Percentiles rank a stretch among this genome's conserved stretches.
Conservation (phyloP, 2,329 filamentous ascomycete genomes). For the Calonectria fujianensis region DNA sequence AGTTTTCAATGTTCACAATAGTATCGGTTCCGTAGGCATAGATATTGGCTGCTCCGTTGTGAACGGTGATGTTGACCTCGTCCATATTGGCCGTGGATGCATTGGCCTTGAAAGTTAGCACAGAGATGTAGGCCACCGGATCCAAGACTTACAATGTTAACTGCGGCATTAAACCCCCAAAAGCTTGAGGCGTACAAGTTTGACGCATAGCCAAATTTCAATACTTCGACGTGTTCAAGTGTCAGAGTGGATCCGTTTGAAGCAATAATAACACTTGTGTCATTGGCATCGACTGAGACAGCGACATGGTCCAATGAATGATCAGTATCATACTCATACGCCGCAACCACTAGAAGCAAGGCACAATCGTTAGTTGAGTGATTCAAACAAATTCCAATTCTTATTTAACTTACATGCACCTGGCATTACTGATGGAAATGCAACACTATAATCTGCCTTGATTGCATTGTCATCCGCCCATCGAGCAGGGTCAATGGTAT, state of each 20-base stretch:
- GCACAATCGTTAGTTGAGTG: neutral
- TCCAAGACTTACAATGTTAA: neutral
- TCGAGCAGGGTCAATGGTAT: neutral
- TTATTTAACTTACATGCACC: neutral
- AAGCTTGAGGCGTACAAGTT: conserved; percentile 13
- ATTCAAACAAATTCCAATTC: neutral
- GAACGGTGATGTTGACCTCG: conserved; percentile 22
- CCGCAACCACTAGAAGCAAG: neutral
- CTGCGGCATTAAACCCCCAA: conserved; percentile 18
- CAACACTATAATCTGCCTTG: neutral
- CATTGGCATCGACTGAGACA: conserved; percentile 4
- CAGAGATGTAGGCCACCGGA: neutral
- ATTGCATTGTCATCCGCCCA: conserved; percentile 22
- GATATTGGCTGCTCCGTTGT: conserved; percentile 29
- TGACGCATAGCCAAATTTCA: conserved; percentile 19
- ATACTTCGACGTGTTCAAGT: neutral
- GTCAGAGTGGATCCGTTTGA: conserved; percentile 8
- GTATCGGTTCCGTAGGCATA: conserved; percentile 22
- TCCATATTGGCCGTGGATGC: conserved; percentile 18
- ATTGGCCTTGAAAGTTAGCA: conserved; percentile 5
- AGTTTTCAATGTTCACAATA: conserved; percentile 10
- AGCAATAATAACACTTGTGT: conserved; percentile 5
- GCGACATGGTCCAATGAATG: conserved; percentile 3
- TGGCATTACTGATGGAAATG: conserved; percentile 13
- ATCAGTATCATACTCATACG: conserved; percentile 20